These are phyloP conservation scores for Rostrohypoxylon terebratum DNA, from an alignment of 495 filamentous ascomycete species.

Conservation along the genomic window DNA sequence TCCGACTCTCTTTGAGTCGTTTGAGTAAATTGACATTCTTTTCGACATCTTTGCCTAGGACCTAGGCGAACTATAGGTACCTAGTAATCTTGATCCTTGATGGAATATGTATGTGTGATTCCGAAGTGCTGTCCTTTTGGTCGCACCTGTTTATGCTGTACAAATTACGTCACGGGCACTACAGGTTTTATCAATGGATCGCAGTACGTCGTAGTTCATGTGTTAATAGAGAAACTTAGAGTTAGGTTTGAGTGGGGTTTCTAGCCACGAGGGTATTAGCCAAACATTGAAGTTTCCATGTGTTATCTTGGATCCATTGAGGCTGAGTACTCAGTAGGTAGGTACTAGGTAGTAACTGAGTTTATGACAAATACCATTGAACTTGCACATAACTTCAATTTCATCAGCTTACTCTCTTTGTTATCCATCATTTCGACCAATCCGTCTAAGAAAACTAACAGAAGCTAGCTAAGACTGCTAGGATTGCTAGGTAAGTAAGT, in stretches of 20 bases:
- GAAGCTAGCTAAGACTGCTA: not conserved
- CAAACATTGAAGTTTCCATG: not conserved
- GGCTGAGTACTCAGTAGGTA: too few species aligned
- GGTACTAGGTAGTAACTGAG: too few species aligned
- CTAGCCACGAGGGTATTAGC: constrained; percentile 3
- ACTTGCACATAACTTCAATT: not conserved
- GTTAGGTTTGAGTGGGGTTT: not conserved
- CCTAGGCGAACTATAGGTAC: too few species aligned
- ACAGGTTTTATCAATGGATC: not conserved
- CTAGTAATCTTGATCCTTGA: not conserved
- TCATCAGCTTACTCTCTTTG: constrained; percentile 4
- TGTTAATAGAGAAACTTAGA: too few species aligned
- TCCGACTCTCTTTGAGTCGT: constrained; percentile 8
- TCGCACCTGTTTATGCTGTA: not conserved
- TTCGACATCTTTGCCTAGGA: not conserved
- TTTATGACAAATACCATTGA: constrained; percentile 7
- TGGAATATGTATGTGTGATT: not conserved
- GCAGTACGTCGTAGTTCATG: constrained; percentile 12
- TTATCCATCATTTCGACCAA: not conserved
- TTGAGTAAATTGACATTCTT: constrained; percentile 18
- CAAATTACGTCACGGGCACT: constrained; percentile 9
- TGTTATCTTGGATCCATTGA: constrained; percentile 1
- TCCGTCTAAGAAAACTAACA: not conserved
- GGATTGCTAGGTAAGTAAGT: too few species aligned
- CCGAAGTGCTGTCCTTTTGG: not conserved